Conservation (phyloP, 2,329 filamentous ascomycete genomes). For the Colletotrichum karsti region DNA sequence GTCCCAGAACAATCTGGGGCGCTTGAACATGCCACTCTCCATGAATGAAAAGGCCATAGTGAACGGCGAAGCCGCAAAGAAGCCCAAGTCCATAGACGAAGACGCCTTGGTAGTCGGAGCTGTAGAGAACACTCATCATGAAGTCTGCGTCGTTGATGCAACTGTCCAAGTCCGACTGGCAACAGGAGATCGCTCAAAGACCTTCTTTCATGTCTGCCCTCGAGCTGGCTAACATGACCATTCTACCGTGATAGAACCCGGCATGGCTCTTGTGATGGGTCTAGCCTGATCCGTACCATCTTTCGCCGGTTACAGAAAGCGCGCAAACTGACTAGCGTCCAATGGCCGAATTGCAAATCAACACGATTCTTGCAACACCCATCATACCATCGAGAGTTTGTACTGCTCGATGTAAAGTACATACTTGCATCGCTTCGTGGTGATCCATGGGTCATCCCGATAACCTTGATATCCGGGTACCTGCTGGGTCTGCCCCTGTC, state of each 20-base stretch:
- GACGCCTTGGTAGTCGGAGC: not conserved
- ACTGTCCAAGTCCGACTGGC: not conserved
- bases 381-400: not conserved
- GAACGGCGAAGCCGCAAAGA: slow-evolving; percentile 26
- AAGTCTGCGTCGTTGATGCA: not conserved
- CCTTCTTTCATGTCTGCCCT: not conserved
- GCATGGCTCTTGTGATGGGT: slow-evolving; percentile 3
- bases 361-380: not conserved
- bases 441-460: slow-evolving; percentile 20
- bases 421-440: not conserved
- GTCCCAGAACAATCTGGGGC: slow-evolving; percentile 28
- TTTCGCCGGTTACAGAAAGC: not conserved
- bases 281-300: not conserved
- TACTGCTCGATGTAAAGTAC: slow-evolving; percentile 14
- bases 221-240: slow-evolving; percentile 7
- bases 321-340: slow-evolving; percentile 16
- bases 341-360: not conserved
- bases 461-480: slow-evolving; percentile 23
- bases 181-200: not conserved
- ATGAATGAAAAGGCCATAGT: slow-evolving; percentile 32
- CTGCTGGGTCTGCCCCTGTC: slow-evolving; percentile 8
- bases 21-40: slow-evolving; percentile 37
- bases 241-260: not conserved
- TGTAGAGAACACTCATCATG: slow-evolving; percentile 11
- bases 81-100: slow-evolving; percentile 1